phyloP scores from a whole-genome alignment of 768 basidiomycete species.

The Termitomyces sp. region DNA sequence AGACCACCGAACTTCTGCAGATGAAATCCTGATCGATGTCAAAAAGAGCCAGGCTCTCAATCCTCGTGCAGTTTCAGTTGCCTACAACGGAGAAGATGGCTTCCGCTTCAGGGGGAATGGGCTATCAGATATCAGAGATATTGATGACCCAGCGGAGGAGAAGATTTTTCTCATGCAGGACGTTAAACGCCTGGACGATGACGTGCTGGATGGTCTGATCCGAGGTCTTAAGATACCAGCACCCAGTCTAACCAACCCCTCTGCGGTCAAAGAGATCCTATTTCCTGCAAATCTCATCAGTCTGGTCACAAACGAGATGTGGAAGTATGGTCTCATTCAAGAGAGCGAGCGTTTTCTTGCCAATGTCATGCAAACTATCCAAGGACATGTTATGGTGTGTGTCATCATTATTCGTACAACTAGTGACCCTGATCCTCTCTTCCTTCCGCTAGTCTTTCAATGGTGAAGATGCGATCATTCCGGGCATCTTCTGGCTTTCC shows the following conservation, averaged over 20 bases:
- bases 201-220: constrained; percentile 87
- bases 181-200: constrained; percentile 85
- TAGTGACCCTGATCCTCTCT: constrained; percentile 1
- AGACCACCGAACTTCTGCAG: constrained; percentile 70
- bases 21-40: constrained; percentile 73
- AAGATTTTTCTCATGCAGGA: constrained; percentile 94
- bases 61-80: constrained; percentile 85
- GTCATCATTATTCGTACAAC: neutral
- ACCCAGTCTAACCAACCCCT: constrained; percentile 85
- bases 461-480: constrained; percentile 92
- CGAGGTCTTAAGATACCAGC: constrained; percentile 90
- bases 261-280: constrained; percentile 94
- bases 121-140: constrained; percentile 65
- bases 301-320: constrained; percentile 99
- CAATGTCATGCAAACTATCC: constrained; percentile 97
- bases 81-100: constrained; percentile 80
- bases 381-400: constrained; percentile 95
- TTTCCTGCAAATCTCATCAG: constrained; percentile 99
- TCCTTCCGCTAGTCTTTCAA: constrained; percentile 65
- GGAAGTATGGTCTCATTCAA: constrained; percentile 96
- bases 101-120: constrained; percentile 65
- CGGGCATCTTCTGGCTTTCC: constrained; percentile 99
- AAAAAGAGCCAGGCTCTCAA: constrained; percentile 69
- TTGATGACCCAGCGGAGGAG: constrained; percentile 91
- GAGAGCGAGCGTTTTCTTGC: constrained; percentile 98